Evolutionary conservation across 2,329 filamentous ascomycete genomes (phyloP).

Genomic region (Pseudogymnoascus sp.): DNA sequence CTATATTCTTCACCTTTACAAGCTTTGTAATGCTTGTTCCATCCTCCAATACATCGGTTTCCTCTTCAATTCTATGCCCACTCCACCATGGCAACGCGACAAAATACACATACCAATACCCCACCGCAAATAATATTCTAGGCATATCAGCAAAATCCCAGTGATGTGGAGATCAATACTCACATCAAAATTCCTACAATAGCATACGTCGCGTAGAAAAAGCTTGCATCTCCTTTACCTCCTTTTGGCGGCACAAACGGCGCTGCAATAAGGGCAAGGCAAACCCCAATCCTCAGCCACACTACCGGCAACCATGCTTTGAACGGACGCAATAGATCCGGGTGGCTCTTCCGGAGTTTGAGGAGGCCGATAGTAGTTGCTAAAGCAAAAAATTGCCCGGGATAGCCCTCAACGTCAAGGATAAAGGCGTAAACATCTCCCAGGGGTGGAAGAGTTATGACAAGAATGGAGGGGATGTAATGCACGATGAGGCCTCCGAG

Average conservation of each 20-base stretch:
- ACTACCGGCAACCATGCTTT: constrained; percentile 25
- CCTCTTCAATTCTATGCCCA: constrained; percentile 55
- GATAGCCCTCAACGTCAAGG: constrained; percentile 32
- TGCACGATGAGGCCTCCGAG: constrained; percentile 42
- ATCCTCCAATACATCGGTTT: constrained; percentile 50
- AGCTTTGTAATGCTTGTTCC: constrained; percentile 59
- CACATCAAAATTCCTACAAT: constrained; percentile 45
- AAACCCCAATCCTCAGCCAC: constrained; percentile 23
- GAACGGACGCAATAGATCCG: constrained; percentile 29
- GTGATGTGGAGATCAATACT: constrained; percentile 23
- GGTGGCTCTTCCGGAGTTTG: constrained; percentile 47
- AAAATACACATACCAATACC: constrained; percentile 64
- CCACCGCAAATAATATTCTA: constrained; percentile 47
- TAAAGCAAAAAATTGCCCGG: constrained; percentile 36
- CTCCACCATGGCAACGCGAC: constrained; percentile 48
- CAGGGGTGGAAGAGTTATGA: constrained; percentile 43
- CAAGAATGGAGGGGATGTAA: constrained; percentile 51
- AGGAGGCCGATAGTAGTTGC: constrained; percentile 23
- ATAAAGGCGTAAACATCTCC: constrained; percentile 28
- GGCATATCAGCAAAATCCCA: constrained; percentile 15
- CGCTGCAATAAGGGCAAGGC: constrained; percentile 26
- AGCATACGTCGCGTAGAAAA: constrained; percentile 47
- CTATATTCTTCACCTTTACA: constrained; percentile 26
- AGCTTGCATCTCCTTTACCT: constrained; percentile 34
- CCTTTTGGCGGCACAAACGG: constrained; percentile 31